Conservation (phyloP, 805 yeast species). For the Candida ulmi region DNA sequence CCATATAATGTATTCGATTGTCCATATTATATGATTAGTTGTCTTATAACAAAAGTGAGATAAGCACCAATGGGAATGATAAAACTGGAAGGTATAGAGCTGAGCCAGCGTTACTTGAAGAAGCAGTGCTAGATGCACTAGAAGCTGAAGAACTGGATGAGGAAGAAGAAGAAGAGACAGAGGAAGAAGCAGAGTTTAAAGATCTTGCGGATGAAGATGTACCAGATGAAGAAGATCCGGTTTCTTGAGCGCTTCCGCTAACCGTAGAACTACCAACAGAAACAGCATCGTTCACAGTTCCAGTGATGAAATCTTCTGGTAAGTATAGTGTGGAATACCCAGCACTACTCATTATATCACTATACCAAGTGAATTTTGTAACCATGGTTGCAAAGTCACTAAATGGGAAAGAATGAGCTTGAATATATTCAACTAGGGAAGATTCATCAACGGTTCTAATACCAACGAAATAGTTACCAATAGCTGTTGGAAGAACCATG, state of each 20-base stretch:
- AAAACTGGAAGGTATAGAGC: slow-evolving; percentile 8
- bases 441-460: slow-evolving; percentile 23
- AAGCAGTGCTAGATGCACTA: too few relatives aligned
- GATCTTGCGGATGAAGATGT: neutral
- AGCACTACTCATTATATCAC: slow-evolving; percentile 10
- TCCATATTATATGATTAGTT: too few relatives aligned
- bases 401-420: slow-evolving; percentile 28
- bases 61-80: slow-evolving; percentile 8
- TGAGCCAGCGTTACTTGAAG: slow-evolving; percentile 3
- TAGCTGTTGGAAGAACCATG: slow-evolving; percentile 28
- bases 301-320: slow-evolving; percentile 19
- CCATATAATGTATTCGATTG: too few relatives aligned
- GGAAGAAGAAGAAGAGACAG: slow-evolving; percentile 2
- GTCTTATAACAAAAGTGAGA: slow-evolving; percentile 6
- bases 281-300: neutral
- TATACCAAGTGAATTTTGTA: slow-evolving; percentile 22
- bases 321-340: slow-evolving; percentile 15
- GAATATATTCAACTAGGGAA: slow-evolving; percentile 22
- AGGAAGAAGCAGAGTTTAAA: neutral
- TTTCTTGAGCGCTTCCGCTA: neutral
- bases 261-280: neutral
- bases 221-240: neutral
- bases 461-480: slow-evolving; percentile 29
- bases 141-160: slow-evolving; percentile 2
- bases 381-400: slow-evolving; percentile 30